A percentile compares a stretch with the other conserved stretches of the same genome.
phyloP scores from a whole-genome alignment of 495 filamentous ascomycete species.

The Neurospora sp. region DNA sequence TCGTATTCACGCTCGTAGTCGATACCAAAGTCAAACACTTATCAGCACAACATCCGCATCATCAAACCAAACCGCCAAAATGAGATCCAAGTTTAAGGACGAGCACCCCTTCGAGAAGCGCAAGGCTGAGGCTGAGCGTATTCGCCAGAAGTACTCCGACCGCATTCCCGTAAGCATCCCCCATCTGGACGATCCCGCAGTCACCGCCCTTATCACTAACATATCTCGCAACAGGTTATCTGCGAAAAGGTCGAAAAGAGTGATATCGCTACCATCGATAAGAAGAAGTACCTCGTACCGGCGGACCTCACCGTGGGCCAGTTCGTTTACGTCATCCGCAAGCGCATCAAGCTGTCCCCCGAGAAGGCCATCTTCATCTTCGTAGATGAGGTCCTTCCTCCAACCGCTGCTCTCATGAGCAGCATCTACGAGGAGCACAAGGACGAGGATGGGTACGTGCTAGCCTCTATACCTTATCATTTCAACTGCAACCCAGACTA shows the following conservation, averaged over 20 bases:
- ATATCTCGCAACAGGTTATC: conserved; percentile 59
- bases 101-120: conserved; percentile 99
- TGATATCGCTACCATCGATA: conserved; percentile 99
- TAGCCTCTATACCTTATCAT: neutral
- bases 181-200: conserved; percentile 1
- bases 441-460: conserved; percentile 55
- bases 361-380: conserved; percentile 99
- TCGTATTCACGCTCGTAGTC: neutral
- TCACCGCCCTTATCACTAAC: conserved; percentile 11
- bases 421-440: conserved; percentile 99
- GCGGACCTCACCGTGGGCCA: conserved; percentile 97
- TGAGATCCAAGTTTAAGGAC: conserved; percentile 99
- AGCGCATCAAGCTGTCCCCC: conserved; percentile 98
- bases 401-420: conserved; percentile 96
- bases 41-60: conserved; percentile 1
- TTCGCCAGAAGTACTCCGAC: conserved; percentile 97
- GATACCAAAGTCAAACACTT: neutral
- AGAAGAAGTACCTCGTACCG: conserved; percentile 99
- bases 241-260: conserved; percentile 99
- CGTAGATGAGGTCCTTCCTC: conserved; percentile 95
- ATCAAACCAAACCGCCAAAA: conserved; percentile 38
- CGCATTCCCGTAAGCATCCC: conserved; percentile 81
- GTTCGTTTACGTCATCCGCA: conserved; percentile 99
- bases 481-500: conserved; percentile 1
- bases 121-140: conserved; percentile 98